Percentiles rank a stretch among this genome's conserved stretches.
These are phyloP conservation scores for Oryza rufipogon DNA, from an alignment of 176 grass and related monocot species.

Conservation along the genomic window DNA sequence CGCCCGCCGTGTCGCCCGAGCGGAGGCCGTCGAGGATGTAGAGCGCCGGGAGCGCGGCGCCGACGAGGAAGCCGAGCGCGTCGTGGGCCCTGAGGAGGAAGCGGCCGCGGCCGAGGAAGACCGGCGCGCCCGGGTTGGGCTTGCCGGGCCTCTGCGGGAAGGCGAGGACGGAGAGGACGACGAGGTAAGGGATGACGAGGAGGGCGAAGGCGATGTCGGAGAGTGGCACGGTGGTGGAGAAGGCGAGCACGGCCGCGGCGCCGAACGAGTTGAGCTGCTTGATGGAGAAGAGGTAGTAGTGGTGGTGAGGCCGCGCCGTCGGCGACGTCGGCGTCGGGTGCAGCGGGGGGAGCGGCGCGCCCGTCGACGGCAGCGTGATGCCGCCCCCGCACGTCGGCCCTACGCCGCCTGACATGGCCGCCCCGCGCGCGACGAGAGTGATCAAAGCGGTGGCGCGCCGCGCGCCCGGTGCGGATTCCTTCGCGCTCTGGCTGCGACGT, in stretches of 20 bases:
- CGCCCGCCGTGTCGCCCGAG: slow-evolving; percentile 42
- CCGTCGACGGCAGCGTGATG: slow-evolving; percentile 48
- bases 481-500: too few species aligned
- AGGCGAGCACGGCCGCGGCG: slow-evolving; percentile 53
- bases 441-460: neutral
- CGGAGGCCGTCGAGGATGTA: slow-evolving; percentile 76
- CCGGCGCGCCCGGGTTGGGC: slow-evolving; percentile 40
- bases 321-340: slow-evolving; percentile 49
- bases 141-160: slow-evolving; percentile 49
- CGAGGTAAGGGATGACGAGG: slow-evolving; percentile 52
- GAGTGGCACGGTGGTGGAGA: slow-evolving; percentile 51
- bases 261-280: slow-evolving; percentile 71
- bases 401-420: slow-evolving; percentile 54
- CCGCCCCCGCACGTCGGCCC: slow-evolving; percentile 51
- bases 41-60: slow-evolving; percentile 65
- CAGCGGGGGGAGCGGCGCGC: slow-evolving; percentile 40
- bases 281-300: slow-evolving; percentile 70
- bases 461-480: neutral
- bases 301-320: slow-evolving; percentile 42
- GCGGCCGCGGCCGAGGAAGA: slow-evolving; percentile 40
- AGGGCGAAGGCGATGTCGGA: slow-evolving; percentile 52
- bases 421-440: neutral
- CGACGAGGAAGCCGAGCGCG: slow-evolving; percentile 50
- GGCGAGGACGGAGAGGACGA: slow-evolving; percentile 44
- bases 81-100: slow-evolving; percentile 49